Evolutionary conservation across 2,329 filamentous ascomycete species (phyloP), one percentile per base, ranked within the genome.

Genomic region (Cladobotryum protrusum): DNA sequence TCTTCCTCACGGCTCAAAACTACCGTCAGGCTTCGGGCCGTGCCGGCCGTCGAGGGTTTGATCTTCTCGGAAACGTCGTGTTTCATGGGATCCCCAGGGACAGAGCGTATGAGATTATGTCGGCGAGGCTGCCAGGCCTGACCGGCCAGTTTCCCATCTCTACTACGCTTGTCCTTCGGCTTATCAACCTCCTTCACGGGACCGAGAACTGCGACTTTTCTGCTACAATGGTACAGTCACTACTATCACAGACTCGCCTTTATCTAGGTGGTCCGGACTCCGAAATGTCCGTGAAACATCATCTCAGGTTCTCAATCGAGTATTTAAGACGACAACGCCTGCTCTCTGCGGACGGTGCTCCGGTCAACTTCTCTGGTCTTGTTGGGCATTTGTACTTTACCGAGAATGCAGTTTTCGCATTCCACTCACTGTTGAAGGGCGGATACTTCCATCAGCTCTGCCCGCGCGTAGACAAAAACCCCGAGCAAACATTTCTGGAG

Each of bases 131-230:
- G 1, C 87, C 87, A 0, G 85, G 87, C 53, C 74, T 92, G 1
- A 83, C 81, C 45, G 87, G 87, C 0, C 87, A 91, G 58, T 92
- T 92, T 58, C 86, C 87, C 0, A 80, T 89, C 48, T 89, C 86
- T 0, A 87, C 85, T 0, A 86, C 83, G 1, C 65, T 92, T 5
- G 76, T 91, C 0, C 71, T 92, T 2, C 78, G 87, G 1, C 64
- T 90, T 0, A 82, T 87, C 56, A 79, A 78, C 0, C 69, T 92
- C 0, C 67, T 90, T 3, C 72, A 87, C 48, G 79, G 81, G 5
- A 88, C 86, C 0, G 76, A 82, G 0, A 75, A 81, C 32, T 81
- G 82, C 0, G 66, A 74, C 3, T 88, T 82, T 56, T 82, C 85
- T 0, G 72, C 76, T 2, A 74, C 76, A 13, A 78, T 81, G 1